Conservation (phyloP, 768 basidiomycete species). For the Omphalotus guepiniiformis region DNA sequence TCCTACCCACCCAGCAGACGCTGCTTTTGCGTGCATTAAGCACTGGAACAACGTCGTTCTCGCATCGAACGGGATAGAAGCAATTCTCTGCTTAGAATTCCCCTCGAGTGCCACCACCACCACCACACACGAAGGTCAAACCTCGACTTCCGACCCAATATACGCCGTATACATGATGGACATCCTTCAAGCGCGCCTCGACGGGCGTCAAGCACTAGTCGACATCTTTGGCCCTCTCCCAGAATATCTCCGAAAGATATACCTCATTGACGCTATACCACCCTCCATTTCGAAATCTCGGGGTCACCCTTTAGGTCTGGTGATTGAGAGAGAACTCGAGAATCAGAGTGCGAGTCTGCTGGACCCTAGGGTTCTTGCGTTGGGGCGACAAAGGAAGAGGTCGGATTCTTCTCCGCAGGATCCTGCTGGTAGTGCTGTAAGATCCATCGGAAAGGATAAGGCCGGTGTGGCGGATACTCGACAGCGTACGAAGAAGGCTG, state of each 20-base stretch:
- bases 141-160: neutral
- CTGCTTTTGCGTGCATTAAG: neutral
- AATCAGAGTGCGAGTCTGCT: no score
- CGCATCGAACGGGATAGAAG: neutral
- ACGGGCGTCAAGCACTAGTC: neutral
- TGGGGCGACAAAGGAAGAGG: no score
- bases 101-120: no score
- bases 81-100: conserved; percentile 5
- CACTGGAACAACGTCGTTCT: conserved; percentile 2
- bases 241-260: neutral
- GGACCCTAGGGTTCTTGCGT: no score
- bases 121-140: no score
- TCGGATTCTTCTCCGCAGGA: no score
- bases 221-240: conserved; percentile 2
- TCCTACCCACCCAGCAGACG: neutral
- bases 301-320: neutral
- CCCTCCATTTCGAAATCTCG: neutral
- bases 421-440: no score
- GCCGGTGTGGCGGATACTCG: no score
- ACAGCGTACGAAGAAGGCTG: no score
- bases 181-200: neutral
- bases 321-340: neutral
- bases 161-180: conserved; percentile 4
- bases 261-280: neutral
- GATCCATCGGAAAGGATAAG: no score